Base-by-base conservation (phyloP, 306 rosid genomes). In the Lagenaria siceraria region DNA sequence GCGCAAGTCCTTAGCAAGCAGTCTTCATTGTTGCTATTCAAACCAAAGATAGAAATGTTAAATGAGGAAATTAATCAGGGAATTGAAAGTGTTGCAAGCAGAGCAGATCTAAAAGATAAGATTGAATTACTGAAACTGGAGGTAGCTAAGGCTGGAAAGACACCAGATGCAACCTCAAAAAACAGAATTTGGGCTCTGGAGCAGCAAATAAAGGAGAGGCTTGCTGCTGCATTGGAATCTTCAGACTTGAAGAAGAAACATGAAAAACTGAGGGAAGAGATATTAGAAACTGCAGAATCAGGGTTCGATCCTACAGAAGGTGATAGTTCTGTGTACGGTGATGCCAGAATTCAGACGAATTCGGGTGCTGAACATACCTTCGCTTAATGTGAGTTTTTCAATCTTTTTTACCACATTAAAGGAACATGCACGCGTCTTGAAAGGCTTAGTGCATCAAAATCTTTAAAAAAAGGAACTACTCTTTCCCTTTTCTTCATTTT, bases 211-310 rank as follows among this genome's bases (percentile, higher is more conserved):
- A 90, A 87, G 81, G 83, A 77, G 84, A 81, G 84, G 86, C 81
- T 90, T 77, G 86, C 33, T 8, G 88, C 89, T 75, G 90, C 91
- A 14, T 22, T 92, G 81, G 92, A 77, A 35, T 80, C 93, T 4
- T 87, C 93, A 36, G 63, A 80, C 82, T 78, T 95, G 52, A 92
- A 92, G 79, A 82, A 88, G 81, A 84, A 90, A 87, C 87, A 84
- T 53, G 95, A 89, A 79, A 81, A 79, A 86, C 82, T 90, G 72
- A 77, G 58, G 56, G 85, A 90, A 11, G 85, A 83, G 83, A 78
- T 89, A 84, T 80, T 87, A 60, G 71, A 85, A 79, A 77, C 59
- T 64, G 24, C 78, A 42, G 81, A 74, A 78, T 79, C 85, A 78
- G 81, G 65, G 75, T 79, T 55, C 42, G 81, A 77, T 70, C 58